phyloP scores from a whole-genome alignment of 306 rosid genomes.

The Inga leiocalycina region DNA sequence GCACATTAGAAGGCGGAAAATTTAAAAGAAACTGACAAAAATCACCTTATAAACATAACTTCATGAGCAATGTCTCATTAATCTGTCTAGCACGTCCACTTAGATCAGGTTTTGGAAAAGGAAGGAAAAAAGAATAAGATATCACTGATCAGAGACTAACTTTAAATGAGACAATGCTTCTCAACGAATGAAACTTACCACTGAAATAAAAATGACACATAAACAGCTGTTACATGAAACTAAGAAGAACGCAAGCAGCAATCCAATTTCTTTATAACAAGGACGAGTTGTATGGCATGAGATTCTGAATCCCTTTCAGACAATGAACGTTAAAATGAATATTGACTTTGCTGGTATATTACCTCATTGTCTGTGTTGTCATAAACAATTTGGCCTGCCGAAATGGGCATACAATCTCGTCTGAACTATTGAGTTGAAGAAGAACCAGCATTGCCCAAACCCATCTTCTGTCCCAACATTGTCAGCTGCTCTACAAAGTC shows the following conservation, averaged over 20 bases:
- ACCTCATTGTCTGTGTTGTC: constrained; percentile 38
- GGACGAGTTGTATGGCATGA: constrained; percentile 23
- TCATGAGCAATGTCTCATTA: constrained; percentile 15
- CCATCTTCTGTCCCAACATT: constrained; percentile 89
- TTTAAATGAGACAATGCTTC: constrained; percentile 27
- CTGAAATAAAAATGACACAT: constrained; percentile 33
- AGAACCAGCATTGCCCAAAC: constrained; percentile 64
- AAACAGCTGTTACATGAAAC: constrained; percentile 32
- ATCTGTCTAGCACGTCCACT: constrained; percentile 13
- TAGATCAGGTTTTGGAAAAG: constrained; percentile 18
- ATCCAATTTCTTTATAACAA: constrained; percentile 38
- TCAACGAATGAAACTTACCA: constrained; percentile 28
- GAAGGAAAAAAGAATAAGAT: neutral
- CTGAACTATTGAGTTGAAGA: constrained; percentile 57
- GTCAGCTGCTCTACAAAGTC: constrained; percentile 94
- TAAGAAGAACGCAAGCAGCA: constrained; percentile 30
- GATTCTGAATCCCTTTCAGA: constrained; percentile 32
- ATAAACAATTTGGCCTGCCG: constrained; percentile 33
- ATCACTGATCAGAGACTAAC: constrained; percentile 33
- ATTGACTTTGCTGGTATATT: constrained; percentile 8
- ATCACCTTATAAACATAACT: constrained; percentile 10
- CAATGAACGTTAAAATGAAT: constrained; percentile 31
- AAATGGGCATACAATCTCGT: constrained; percentile 20
- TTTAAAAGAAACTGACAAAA: neutral
- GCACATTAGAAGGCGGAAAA: neutral